These are phyloP conservation scores for Vaccinium corymbosum DNA, from an alignment of 148 eudicot genomes.

Conservation along the genomic window DNA sequence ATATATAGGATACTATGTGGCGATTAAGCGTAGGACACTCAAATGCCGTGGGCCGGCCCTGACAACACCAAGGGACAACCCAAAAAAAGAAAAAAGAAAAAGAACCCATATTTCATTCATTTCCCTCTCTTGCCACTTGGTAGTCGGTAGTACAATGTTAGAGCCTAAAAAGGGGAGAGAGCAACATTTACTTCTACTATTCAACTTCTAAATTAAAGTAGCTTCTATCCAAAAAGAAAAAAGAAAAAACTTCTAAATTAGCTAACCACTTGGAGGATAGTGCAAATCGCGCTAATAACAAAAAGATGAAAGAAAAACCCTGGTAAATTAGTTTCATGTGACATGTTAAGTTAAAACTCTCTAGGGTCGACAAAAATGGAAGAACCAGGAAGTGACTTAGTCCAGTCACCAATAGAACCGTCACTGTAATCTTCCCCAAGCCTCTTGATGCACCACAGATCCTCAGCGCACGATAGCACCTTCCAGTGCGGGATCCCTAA, in stretches of 20 bases:
- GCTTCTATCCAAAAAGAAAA: too few species aligned
- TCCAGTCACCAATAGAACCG: conserved; percentile 75
- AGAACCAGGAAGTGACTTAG: conserved; percentile 53
- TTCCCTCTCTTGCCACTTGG: conserved; percentile 1
- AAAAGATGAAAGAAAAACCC: background rate
- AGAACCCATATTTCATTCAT: background rate
- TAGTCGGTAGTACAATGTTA: background rate
- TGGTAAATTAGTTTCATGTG: background rate
- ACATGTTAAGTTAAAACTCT: conserved; percentile 39
- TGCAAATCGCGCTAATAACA: too few species aligned
- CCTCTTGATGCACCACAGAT: conserved; percentile 78
- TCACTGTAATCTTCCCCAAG: conserved; percentile 70
- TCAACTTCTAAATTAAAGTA: background rate
- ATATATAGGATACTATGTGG: too few species aligned
- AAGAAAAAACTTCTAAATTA: too few species aligned
- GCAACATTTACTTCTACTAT: background rate
- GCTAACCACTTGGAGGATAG: too few species aligned
- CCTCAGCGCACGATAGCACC: conserved; percentile 62
- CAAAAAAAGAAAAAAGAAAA: too few species aligned
- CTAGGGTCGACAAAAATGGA: conserved; percentile 87
- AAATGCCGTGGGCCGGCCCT: too few species aligned
- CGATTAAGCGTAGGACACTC: too few species aligned
- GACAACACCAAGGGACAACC: background rate
- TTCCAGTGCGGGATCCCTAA: conserved; percentile 85
- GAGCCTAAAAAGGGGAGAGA: background rate